These are phyloP conservation scores for Scorias spongiosa DNA, from an alignment of 2,329 filamentous ascomycete genomes.

Conservation along the genomic window DNA sequence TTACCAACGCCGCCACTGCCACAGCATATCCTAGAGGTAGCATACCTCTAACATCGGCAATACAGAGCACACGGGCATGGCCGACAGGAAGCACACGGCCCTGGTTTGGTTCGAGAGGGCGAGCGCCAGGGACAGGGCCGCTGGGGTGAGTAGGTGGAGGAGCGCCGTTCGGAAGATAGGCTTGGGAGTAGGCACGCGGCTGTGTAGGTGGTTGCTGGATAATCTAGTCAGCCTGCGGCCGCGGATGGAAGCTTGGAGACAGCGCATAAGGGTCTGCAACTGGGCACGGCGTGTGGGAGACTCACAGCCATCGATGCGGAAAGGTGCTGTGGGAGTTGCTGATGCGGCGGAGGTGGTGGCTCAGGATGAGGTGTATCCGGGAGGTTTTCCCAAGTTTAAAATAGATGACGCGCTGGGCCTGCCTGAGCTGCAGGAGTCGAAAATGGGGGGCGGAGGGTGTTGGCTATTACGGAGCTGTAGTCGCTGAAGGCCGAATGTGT, in stretches of 20 bases:
- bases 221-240: not conserved
- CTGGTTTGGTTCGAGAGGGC: constrained; percentile 36
- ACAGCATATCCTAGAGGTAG: constrained; percentile 28
- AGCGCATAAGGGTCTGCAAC: no score
- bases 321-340: not conserved
- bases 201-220: constrained; percentile 34
- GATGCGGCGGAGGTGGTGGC: no score
- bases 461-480: no score
- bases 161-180: constrained; percentile 33
- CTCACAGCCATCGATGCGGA: not conserved
- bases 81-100: constrained; percentile 36
- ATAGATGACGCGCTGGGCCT: no score
- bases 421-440: no score
- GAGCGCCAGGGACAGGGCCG: constrained; percentile 24
- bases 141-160: constrained; percentile 10
- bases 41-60: constrained; percentile 38
- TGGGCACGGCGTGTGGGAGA: not conserved
- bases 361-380: no score
- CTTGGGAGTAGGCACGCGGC: constrained; percentile 34
- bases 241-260: no score
- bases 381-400: no score
- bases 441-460: no score
- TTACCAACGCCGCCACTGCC: constrained; percentile 38
- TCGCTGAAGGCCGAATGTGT: no score
- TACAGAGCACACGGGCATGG: constrained; percentile 34